Evolutionary conservation across 2,329 filamentous ascomycete genomes (phyloP).

Genomic region (Epicoccum sorghinum): DNA sequence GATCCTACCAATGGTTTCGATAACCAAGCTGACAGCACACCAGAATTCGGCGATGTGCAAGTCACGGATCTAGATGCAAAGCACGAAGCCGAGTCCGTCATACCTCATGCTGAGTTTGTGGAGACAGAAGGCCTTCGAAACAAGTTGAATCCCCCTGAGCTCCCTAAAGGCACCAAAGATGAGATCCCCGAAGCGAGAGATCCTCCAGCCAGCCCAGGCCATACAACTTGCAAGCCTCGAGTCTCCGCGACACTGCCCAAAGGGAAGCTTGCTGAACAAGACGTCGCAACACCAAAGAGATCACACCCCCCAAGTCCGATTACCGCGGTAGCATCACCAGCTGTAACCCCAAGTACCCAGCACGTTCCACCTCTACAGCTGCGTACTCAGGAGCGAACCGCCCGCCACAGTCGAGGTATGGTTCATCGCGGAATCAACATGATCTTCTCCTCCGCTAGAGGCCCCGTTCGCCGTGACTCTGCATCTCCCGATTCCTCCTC

Average conservation of each 20-base stretch:
- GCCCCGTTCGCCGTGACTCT: constrained; percentile 1
- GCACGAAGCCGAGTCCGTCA: not conserved
- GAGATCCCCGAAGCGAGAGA: constrained; percentile 1
- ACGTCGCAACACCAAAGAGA: not conserved
- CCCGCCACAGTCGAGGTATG: constrained; percentile 12
- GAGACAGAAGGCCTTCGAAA: not conserved
- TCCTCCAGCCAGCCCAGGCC: not conserved
- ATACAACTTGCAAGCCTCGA: not conserved
- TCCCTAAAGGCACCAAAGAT: not conserved
- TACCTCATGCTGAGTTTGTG: constrained; percentile 11
- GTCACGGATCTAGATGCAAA: constrained; percentile 30
- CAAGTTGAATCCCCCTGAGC: not conserved
- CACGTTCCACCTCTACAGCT: not conserved
- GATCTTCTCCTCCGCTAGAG: not conserved
- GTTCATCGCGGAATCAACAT: not conserved
- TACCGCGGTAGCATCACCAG: constrained; percentile 4
- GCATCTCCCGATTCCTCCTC: constrained; percentile 4
- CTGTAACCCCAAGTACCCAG: not conserved
- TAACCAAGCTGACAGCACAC: not conserved
- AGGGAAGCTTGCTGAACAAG: not conserved
- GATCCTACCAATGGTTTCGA: not conserved
- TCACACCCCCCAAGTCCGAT: not conserved
- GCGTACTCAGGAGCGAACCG: constrained; percentile 4
- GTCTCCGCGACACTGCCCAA: not conserved
- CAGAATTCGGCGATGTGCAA: constrained; percentile 28